Conservation (phyloP, 208 protist species). For the Acanthamoeba divionensis region DNA sequence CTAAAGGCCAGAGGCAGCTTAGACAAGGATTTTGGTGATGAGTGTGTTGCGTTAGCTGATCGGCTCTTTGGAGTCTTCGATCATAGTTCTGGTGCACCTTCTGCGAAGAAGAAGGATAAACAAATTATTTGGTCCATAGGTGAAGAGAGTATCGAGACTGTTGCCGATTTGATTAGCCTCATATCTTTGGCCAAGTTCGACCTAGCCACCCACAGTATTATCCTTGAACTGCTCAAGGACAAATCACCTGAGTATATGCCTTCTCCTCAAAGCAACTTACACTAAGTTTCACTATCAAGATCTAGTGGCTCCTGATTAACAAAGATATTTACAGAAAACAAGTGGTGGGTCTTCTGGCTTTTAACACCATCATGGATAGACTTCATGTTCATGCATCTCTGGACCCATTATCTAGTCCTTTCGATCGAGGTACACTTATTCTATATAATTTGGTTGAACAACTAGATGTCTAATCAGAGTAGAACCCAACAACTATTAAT, state of each 20-base stretch:
- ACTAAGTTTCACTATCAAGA: background rate
- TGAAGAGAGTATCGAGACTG: slow-evolving; percentile 35
- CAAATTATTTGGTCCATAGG: slow-evolving; percentile 8
- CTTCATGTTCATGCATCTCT: too few relatives aligned
- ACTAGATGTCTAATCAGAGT: too few relatives aligned
- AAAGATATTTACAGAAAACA: background rate
- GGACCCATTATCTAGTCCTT: too few relatives aligned
- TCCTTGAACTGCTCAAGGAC: slow-evolving; percentile 37
- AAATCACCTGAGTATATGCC: slow-evolving; percentile 7
- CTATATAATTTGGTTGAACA: too few relatives aligned
- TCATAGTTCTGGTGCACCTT: background rate
- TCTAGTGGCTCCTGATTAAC: background rate
- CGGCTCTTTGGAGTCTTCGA: background rate
- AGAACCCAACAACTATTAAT: too few relatives aligned
- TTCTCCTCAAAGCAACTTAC: too few relatives aligned
- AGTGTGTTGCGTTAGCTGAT: background rate
- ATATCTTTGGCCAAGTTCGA: slow-evolving; percentile 51
- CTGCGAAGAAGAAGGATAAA: background rate
- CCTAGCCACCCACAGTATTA: background rate
- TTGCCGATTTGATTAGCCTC: slow-evolving; percentile 42
- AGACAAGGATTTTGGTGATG: slow-evolving; percentile 7
- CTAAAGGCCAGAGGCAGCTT: background rate
- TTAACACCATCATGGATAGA: slow-evolving; percentile 43
- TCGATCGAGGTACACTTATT: background rate
- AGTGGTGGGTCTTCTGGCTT: slow-evolving; percentile 17